A percentile compares a stretch with the other conserved stretches of the same genome.
Conservation (phyloP, 139 green algal species). For the Closterium sp. region DNA sequence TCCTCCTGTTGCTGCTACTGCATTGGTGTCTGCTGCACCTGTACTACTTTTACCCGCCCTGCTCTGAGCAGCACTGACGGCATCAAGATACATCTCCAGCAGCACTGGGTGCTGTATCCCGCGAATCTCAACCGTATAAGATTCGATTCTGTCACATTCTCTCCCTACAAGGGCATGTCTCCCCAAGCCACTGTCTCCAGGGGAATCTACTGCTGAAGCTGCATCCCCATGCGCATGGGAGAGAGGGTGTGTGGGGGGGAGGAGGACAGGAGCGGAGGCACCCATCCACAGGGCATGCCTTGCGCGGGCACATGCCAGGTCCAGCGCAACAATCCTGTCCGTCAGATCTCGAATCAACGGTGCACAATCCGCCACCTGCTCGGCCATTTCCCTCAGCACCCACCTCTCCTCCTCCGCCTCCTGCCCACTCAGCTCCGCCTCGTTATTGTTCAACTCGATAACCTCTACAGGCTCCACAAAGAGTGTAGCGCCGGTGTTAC, state of each 20-base stretch:
- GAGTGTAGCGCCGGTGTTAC: conserved; percentile 40
- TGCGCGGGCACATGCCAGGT: conserved; percentile 46
- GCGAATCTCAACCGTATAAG: conserved; percentile 13
- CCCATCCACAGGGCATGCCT: conserved; percentile 50
- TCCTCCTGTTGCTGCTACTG: background rate
- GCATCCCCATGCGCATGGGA: background rate
- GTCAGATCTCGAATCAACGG: conserved; percentile 13
- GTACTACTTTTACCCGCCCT: background rate
- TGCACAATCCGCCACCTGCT: conserved; percentile 9
- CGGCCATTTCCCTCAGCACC: conserved; percentile 7
- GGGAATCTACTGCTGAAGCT: background rate
- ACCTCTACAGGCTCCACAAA: conserved; percentile 35
- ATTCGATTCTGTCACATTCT: background rate
- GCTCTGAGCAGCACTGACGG: too few relatives aligned
- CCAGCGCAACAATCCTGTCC: conserved; percentile 27
- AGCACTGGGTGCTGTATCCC: conserved; percentile 52
- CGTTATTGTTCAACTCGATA: conserved; percentile 41
- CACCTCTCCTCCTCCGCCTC: conserved; percentile 30
- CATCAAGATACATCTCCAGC: conserved; percentile 12
- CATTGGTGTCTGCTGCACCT: background rate
- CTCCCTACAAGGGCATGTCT: background rate
- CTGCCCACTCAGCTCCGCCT: conserved; percentile 25
- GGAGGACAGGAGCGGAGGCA: background rate
- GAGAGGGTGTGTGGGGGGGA: background rate
- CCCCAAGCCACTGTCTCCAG: background rate